Conservation (phyloP, 176 grass and related monocot genomes). For the Hyparrhenia diplandra region DNA sequence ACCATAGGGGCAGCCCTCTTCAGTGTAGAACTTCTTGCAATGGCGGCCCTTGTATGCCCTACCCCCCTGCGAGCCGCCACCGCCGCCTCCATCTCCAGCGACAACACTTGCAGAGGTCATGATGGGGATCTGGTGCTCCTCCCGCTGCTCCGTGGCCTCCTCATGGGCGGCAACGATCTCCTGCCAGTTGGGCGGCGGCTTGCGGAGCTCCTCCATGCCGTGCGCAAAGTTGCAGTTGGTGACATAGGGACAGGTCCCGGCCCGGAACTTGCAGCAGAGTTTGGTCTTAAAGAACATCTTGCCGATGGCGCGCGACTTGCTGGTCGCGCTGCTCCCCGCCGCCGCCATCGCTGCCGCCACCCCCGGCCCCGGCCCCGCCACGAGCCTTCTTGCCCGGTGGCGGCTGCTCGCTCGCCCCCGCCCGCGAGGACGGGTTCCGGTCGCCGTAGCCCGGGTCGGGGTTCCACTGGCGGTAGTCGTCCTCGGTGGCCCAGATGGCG, state of each 20-base stretch:
- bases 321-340: constrained; percentile 25
- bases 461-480: constrained; percentile 82
- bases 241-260: constrained; percentile 88
- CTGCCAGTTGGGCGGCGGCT: constrained; percentile 98
- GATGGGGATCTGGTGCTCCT: constrained; percentile 87
- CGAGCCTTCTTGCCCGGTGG: constrained; percentile 69
- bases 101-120: constrained; percentile 49
- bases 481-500: constrained; percentile 83
- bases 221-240: constrained; percentile 98
- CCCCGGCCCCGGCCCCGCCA: constrained; percentile 6
- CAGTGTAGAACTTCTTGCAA: constrained; percentile 99
- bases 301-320: constrained; percentile 78
- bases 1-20: constrained; percentile 91
- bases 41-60: constrained; percentile 88
- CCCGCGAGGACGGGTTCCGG: constrained; percentile 51
- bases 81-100: constrained; percentile 19
- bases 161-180: constrained; percentile 87
- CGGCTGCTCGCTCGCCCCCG: constrained; percentile 82
- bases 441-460: constrained; percentile 46
- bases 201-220: constrained; percentile 97
- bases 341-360: too few relatives aligned
- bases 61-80: constrained; percentile 17
- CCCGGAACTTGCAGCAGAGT: constrained; percentile 93
- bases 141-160: constrained; percentile 51
- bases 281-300: constrained; percentile 99